These are phyloP conservation scores for Phytophthora europaea DNA, from an alignment of 352 stramenopile species.

Conservation along the genomic window DNA sequence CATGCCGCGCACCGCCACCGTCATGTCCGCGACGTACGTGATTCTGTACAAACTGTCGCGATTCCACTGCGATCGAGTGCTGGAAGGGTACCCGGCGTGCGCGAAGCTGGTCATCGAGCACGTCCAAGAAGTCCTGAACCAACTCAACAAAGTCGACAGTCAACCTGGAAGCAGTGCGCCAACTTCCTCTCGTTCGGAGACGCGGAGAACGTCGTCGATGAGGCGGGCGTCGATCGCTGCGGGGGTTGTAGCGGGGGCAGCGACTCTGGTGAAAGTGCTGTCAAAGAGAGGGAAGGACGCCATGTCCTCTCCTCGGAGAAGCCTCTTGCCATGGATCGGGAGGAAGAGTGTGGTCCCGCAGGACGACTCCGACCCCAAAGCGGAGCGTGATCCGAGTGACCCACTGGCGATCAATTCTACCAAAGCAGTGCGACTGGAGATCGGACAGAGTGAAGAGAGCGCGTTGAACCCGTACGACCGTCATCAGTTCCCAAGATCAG, in stretches of 20 bases:
- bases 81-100: slow-evolving; percentile 63
- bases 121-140: slow-evolving; percentile 35
- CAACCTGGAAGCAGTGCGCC: not conserved
- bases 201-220: not conserved
- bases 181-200: not conserved
- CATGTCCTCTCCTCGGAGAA: not conserved
- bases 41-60: slow-evolving; percentile 73
- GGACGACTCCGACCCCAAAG: not conserved
- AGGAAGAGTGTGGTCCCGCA: slow-evolving; percentile 11
- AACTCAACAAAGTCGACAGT: slow-evolving; percentile 2
- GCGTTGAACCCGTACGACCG: slow-evolving; percentile 14
- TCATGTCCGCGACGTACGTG: slow-evolving; percentile 68
- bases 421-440: not conserved
- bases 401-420: not conserved
- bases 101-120: slow-evolving; percentile 32
- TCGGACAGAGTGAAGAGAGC: not conserved
- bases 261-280: slow-evolving; percentile 9
- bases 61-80: slow-evolving; percentile 63
- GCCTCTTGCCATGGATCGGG: not conserved
- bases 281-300: slow-evolving; percentile 10
- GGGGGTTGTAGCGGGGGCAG: slow-evolving; percentile 9
- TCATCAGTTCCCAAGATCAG: not conserved
- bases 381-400: not conserved
- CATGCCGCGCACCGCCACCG: slow-evolving; percentile 60
- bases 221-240: slow-evolving; percentile 16